Base-by-base conservation (phyloP, 139 green algal genomes). In the Eudorina sp. region DNA sequence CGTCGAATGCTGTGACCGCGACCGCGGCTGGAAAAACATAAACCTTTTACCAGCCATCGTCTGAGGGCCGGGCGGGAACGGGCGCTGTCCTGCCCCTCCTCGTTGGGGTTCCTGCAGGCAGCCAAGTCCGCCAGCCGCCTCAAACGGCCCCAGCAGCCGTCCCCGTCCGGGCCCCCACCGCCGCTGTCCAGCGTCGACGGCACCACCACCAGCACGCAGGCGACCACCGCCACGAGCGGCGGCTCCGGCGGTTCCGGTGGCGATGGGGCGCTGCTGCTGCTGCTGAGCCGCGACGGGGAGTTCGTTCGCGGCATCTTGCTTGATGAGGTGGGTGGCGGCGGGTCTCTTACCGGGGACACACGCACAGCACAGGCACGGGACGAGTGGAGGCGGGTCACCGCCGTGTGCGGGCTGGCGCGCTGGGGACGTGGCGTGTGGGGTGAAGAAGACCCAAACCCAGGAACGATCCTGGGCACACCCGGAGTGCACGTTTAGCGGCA, bases 251-350 rank as follows among this genome's bases (percentile, higher is more conserved):
- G 36, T n/a, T n/a, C n/a, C 34, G 23, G 53, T 21, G 89, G 88
- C 4, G 92, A 88, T 25, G 89, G 92, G 46, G 91, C 95, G 21
- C 88, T 98, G 73, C 89, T 89, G 51, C 92, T 98, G 92, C 87
- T 98, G 86, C 92, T 98, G 70, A 92, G 90, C 5, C 83, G 91
- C 5, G 93, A 97, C 29, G 96, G 94, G 3, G 85, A 91, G 40
- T 98, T 95, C 79, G 92, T 98, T 51, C 92, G 96, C 14, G 92
- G 89, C 58, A 97, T 98, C 72, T 48, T 98, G 43, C 86, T 96
- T 27, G 95, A 98, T 27, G 85, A 79, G 74, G 72, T 83, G 23
- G 23, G 48, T 4, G 9, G 40, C 7, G 21, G 2, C 4, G 5
- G 1, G 21, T 82, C 13, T 38, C 8, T 82, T n/a, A n/a, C n/a